Evolutionary conservation across 805 yeast genomes (phyloP).

Genomic region (Wickerhamomyces chaumierensis): DNA sequence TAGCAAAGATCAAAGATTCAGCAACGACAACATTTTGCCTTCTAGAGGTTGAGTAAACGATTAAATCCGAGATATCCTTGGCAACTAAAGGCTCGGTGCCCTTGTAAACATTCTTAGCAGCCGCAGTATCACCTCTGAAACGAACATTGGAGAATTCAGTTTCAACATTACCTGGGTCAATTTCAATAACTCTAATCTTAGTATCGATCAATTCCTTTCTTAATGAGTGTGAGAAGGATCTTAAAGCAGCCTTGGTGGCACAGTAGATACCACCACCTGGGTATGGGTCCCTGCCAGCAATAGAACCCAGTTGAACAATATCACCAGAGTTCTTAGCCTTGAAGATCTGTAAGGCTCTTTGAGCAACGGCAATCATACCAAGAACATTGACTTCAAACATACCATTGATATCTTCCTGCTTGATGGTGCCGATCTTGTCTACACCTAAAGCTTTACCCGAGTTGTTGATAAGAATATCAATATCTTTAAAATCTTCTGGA

Average conservation of each 20-base stretch:
- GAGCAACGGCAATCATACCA: conserved; percentile 78
- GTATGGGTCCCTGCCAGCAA: conserved; percentile 76
- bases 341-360: conserved; percentile 61
- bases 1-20: conserved; percentile 74
- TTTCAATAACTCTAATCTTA: conserved; percentile 50
- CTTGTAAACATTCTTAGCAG: conserved; percentile 45
- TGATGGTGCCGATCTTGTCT: conserved; percentile 68
- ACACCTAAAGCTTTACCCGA: conserved; percentile 77
- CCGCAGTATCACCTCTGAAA: conserved; percentile 43
- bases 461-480: conserved; percentile 59
- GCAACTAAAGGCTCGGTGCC: conserved; percentile 48
- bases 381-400: conserved; percentile 86
- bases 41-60: conserved; percentile 42
- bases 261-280: conserved; percentile 75
- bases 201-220: conserved; percentile 69
- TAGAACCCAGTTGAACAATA: conserved; percentile 64
- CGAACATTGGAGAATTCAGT: conserved; percentile 55
- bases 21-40: conserved; percentile 50
- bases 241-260: conserved; percentile 67
- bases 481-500: conserved; percentile 46
- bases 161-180: conserved; percentile 62
- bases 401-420: conserved; percentile 46
- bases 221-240: conserved; percentile 57
- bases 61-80: conserved; percentile 29
- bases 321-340: conserved; percentile 61